Base-by-base conservation (phyloP, 345 rosid genomes). In the Trapa bicornis region DNA sequence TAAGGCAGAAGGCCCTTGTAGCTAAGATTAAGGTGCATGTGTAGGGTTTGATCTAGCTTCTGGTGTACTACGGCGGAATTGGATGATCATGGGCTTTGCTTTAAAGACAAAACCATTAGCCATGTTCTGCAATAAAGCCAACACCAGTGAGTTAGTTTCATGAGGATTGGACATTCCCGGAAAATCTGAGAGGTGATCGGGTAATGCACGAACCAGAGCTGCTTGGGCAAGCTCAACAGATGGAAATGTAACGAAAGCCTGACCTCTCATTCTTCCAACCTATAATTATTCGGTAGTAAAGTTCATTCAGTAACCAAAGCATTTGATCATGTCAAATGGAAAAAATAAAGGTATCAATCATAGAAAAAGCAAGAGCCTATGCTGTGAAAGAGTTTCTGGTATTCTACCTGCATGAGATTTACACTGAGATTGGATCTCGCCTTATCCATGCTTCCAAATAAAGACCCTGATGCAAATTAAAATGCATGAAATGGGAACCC, bases 181-280 rank as follows among this genome's bases (percentile, higher is more conserved):
- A 10, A 17, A 6, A n/a, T 65, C 22, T 22, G 7, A 36, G 29
- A 37, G 43, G 45, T 5, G 15, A 3, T 9, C 8, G 33, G 14
- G 61, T 37, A 22, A 42, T 63, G 47, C 74, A 68, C 86, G 66
- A 79, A 91, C 96, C 96, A 94, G 76, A 65, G 95, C 95, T 71
- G 43, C 80, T 66, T 85, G 97, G 36, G 96, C 96, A 72, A 91
- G 84, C 77, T 94, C 97, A 74, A 81, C 78, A 0, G 95, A 86
- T 69, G 95, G 96, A 78, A 94, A 94, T 48, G 97, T 91, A 75
- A 94, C 84, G 74, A 91, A 94, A 48, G 99, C 99, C 80, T 88
- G 99, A 69, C 94, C 97, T 77, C 95, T 86, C 97, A 93, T 91
- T 75, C 97, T 83, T 72, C 97, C 96, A 79, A 91, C 99, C 99